Evolutionary conservation across 805 yeast genomes (phyloP).

Genomic region (Hyphopichia homilentoma): DNA sequence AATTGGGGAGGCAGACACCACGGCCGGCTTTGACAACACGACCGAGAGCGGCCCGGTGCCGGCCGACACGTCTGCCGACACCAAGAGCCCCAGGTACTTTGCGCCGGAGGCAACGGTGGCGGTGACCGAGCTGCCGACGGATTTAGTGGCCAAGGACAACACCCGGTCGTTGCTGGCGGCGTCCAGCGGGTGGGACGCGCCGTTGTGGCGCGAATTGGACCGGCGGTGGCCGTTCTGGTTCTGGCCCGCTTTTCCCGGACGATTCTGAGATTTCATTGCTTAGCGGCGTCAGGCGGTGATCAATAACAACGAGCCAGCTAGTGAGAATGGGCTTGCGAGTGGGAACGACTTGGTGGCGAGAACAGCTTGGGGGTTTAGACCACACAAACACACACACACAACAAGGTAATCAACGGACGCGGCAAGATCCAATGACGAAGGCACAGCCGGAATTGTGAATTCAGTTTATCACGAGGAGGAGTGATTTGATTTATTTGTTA

Average conservation of each 20-base stretch:
- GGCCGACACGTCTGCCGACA: constrained; percentile 41
- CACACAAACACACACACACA: too few species aligned
- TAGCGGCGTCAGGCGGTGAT: too few species aligned
- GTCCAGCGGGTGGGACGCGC: neutral
- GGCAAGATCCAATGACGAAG: too few species aligned
- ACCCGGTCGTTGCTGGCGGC: constrained; percentile 42
- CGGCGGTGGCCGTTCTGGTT: constrained; percentile 22
- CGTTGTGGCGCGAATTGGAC: constrained; percentile 15
- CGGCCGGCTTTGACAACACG: constrained; percentile 49
- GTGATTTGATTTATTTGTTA: too few species aligned
- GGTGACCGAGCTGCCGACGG: constrained; percentile 52
- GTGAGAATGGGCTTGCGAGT: too few species aligned
- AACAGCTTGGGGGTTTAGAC: too few species aligned
- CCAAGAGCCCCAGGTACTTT: constrained; percentile 54
- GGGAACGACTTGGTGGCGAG: too few species aligned
- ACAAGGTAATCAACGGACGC: too few species aligned
- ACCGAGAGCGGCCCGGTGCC: constrained; percentile 62
- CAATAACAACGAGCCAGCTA: too few species aligned
- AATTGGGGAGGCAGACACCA: constrained; percentile 21
- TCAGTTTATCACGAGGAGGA: too few species aligned
- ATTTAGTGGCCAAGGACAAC: constrained; percentile 49
- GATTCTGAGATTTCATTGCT: constrained; percentile 22
- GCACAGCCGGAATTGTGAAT: too few species aligned
- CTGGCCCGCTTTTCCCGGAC: constrained; percentile 10
- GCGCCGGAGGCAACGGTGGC: constrained; percentile 64